These are phyloP conservation scores for Marvania coccoides DNA, from an alignment of 139 green algal genomes.

Conservation along the genomic window DNA sequence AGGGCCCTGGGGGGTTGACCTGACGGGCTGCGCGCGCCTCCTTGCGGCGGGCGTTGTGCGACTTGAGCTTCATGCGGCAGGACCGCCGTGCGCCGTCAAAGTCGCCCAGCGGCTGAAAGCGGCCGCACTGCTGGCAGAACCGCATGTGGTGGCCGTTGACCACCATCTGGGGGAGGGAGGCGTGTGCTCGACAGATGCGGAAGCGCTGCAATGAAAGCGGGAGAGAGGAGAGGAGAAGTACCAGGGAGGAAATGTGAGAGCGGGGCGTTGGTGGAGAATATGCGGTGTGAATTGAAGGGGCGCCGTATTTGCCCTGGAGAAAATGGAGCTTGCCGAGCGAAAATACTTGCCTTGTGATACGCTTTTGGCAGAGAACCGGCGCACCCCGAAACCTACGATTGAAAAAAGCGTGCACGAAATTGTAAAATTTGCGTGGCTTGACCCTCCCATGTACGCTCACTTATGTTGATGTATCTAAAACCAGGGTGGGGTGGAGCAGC, in stretches of 20 bases:
- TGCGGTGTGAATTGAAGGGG: too few relatives aligned
- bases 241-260: too few relatives aligned
- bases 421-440: too few relatives aligned
- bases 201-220: slow-evolving; percentile 41
- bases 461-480: too few relatives aligned
- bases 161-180: slow-evolving; percentile 33
- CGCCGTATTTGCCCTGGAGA: background rate
- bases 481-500: too few relatives aligned
- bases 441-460: too few relatives aligned
- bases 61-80: slow-evolving; percentile 64
- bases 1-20: too few relatives aligned
- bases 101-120: slow-evolving; percentile 77
- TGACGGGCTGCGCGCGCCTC: too few relatives aligned
- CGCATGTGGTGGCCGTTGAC: slow-evolving; percentile 40
- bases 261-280: too few relatives aligned
- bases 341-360: background rate
- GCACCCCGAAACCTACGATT: background rate
- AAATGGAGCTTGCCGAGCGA: background rate
- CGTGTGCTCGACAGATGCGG: slow-evolving; percentile 67
- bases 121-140: slow-evolving; percentile 86
- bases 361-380: background rate
- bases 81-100: slow-evolving; percentile 81
- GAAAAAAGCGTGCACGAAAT: too few relatives aligned
- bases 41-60: slow-evolving; percentile 24
- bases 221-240: background rate